Conservation (phyloP, 2,329 filamentous ascomycete species). For the Malbranchea cinnamomea region DNA sequence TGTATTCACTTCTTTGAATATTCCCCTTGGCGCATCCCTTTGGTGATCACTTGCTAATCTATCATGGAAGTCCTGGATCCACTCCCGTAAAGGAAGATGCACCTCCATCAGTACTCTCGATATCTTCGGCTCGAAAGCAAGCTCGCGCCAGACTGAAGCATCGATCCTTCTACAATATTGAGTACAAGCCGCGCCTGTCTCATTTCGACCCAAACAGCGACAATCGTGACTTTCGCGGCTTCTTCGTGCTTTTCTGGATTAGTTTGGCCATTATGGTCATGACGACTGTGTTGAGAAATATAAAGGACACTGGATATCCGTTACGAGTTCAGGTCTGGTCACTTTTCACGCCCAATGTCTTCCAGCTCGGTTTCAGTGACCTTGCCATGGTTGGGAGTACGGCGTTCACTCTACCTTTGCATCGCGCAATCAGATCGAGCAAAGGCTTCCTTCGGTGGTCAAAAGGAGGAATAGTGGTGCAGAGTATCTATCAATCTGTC, state of each 20-base stretch:
- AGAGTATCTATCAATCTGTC: slow-evolving; percentile 62
- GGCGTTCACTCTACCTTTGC: slow-evolving; percentile 55
- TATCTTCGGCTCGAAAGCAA: slow-evolving; percentile 72
- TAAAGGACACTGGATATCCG: slow-evolving; percentile 83
- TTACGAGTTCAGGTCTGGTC: slow-evolving; percentile 76
- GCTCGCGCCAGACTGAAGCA: slow-evolving; percentile 66
- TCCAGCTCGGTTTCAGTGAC: slow-evolving; percentile 73
- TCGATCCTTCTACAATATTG: slow-evolving; percentile 81
- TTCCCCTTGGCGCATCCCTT: not conserved
- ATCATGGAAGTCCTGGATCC: slow-evolving; percentile 50
- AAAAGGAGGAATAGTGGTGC: slow-evolving; percentile 61
- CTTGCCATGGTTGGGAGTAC: slow-evolving; percentile 70
- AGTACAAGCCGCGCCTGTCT: slow-evolving; percentile 79
- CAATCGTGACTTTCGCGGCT: slow-evolving; percentile 87
- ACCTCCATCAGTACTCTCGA: slow-evolving; percentile 76
- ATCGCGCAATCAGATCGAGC: slow-evolving; percentile 48
- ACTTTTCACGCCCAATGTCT: slow-evolving; percentile 75
- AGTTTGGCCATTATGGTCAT: slow-evolving; percentile 92
- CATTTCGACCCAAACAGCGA: slow-evolving; percentile 90
- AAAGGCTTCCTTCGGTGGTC: slow-evolving; percentile 53
- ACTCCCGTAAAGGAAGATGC: slow-evolving; percentile 80
- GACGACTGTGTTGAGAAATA: slow-evolving; percentile 81
- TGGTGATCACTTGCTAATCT: not conserved
- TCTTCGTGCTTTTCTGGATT: slow-evolving; percentile 98
- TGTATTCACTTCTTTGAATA: not conserved